Evolutionary conservation across 2,329 filamentous ascomycete species (phyloP).

Genomic region (Thielaviopsis musarum): DNA sequence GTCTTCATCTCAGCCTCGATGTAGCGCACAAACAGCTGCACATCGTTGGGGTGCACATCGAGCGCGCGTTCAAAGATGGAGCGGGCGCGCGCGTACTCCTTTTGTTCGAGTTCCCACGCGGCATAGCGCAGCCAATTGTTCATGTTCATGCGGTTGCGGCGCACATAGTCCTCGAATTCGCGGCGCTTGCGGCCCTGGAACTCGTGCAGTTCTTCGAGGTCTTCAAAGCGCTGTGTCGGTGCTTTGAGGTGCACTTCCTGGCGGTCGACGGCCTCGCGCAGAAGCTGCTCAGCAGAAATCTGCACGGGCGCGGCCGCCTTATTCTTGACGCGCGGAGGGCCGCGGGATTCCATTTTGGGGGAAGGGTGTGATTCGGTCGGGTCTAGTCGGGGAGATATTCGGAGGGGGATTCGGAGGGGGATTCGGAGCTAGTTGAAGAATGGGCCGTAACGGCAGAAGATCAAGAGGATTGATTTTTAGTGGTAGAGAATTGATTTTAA

Average conservation of each 20-base stretch:
- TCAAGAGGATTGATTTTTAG: too few relatives aligned
- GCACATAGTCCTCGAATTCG: conserved; percentile 96
- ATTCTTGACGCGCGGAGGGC: conserved; percentile 94
- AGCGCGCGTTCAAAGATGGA: conserved; percentile 90
- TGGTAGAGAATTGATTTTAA: background rate
- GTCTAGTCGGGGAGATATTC: background rate
- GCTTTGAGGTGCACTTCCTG: conserved; percentile 80
- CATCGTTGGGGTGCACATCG: conserved; percentile 76
- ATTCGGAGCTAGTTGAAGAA: background rate
- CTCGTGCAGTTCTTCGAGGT: conserved; percentile 94
- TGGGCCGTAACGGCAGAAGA: background rate
- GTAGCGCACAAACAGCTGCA: conserved; percentile 80
- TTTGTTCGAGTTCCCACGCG: conserved; percentile 93
- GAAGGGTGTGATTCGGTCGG: background rate
- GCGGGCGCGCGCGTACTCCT: conserved; percentile 81
- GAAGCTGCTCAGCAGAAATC: conserved; percentile 91
- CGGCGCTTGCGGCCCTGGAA: conserved; percentile 91
- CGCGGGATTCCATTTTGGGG: conserved; percentile 68
- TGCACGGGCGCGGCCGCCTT: conserved; percentile 84
- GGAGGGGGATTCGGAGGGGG: background rate
- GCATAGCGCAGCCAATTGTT: conserved; percentile 99
- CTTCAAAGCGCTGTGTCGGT: conserved; percentile 85
- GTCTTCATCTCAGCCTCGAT: conserved; percentile 90
- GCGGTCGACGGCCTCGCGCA: conserved; percentile 90
- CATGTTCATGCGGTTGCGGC: conserved; percentile 85